Percentiles rank a stretch among this genome's conserved stretches.
Evolutionary conservation across 2,329 filamentous ascomycete species (phyloP).

Genomic region (Ceratocystis variospora): DNA sequence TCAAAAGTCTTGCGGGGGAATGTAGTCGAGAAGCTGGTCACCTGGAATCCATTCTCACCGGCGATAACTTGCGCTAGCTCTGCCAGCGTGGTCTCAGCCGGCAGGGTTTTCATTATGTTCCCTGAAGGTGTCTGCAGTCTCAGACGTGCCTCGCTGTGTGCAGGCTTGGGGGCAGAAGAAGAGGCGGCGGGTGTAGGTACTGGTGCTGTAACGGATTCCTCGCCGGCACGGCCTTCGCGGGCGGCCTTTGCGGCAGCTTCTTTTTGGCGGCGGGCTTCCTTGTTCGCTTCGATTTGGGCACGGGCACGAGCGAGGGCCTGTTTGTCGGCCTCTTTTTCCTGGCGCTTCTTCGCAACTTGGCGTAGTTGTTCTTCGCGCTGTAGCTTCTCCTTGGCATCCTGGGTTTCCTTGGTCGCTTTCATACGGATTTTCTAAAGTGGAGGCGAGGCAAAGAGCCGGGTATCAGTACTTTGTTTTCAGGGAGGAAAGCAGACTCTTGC

Average conservation of each 20-base stretch:
- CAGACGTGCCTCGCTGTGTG: conserved; percentile 68
- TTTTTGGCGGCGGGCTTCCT: conserved; percentile 73
- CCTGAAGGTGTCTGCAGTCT: conserved; percentile 62
- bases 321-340: conserved; percentile 73
- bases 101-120: conserved; percentile 74
- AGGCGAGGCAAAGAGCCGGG: not conserved
- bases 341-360: conserved; percentile 70
- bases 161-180: conserved; percentile 42
- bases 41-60: conserved; percentile 54
- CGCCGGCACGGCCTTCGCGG: conserved; percentile 56
- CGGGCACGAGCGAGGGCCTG: conserved; percentile 81
- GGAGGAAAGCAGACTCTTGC: conserved; percentile 7
- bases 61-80: conserved; percentile 71
- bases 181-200: conserved; percentile 35
- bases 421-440: conserved; percentile 49
- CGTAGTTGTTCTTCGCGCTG: conserved; percentile 82
- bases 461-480: not conserved
- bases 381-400: conserved; percentile 82
- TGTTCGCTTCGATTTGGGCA: conserved; percentile 89
- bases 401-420: conserved; percentile 78
- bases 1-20: conserved; percentile 75
- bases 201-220: conserved; percentile 29
- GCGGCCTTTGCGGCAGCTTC: conserved; percentile 74
- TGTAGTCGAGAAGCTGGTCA: conserved; percentile 67
- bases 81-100: conserved; percentile 81